These are phyloP conservation scores for Phytophthora boehmeriae DNA, from an alignment of 352 stramenopile genomes.

Conservation along the genomic window DNA sequence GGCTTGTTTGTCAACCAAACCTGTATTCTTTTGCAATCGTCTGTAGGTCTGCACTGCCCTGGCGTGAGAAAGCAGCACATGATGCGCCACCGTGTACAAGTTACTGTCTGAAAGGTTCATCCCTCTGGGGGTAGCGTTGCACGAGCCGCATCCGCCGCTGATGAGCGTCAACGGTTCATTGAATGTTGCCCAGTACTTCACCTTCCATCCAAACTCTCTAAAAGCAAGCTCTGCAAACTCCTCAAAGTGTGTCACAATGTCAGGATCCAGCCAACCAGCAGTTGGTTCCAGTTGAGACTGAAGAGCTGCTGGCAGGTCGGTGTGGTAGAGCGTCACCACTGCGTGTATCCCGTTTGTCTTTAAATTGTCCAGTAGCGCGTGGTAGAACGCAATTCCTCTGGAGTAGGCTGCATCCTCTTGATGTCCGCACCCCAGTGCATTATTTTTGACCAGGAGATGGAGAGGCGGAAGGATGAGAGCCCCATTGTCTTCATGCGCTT, in stretches of 20 bases:
- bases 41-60: constrained; percentile 86
- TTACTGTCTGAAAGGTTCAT: constrained; percentile 42
- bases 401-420: constrained; percentile 26
- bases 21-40: constrained; percentile 50
- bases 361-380: constrained; percentile 90
- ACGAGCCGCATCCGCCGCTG: constrained; percentile 87
- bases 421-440: constrained; percentile 35
- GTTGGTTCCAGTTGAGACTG: constrained; percentile 71
- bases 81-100: constrained; percentile 75
- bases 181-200: constrained; percentile 95
- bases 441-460: constrained; percentile 41
- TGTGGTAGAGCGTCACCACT: constrained; percentile 95
- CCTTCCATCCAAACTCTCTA: constrained; percentile 88
- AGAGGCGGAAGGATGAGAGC: constrained; percentile 86
- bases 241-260: constrained; percentile 74
- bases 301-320: constrained; percentile 91
- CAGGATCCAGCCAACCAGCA: constrained; percentile 69
- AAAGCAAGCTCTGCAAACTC: constrained; percentile 93
- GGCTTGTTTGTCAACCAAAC: constrained; percentile 42
- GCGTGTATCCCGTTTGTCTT: constrained; percentile 73
- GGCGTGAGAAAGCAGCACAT: constrained; percentile 93
- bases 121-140: constrained; percentile 41
- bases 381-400: constrained; percentile 49
- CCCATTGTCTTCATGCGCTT: constrained; percentile 85
- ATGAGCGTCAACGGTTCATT: constrained; percentile 94